Evolutionary conservation across 257 asterid species (phyloP).

Genomic region (Orobanche coerulescens): DNA sequence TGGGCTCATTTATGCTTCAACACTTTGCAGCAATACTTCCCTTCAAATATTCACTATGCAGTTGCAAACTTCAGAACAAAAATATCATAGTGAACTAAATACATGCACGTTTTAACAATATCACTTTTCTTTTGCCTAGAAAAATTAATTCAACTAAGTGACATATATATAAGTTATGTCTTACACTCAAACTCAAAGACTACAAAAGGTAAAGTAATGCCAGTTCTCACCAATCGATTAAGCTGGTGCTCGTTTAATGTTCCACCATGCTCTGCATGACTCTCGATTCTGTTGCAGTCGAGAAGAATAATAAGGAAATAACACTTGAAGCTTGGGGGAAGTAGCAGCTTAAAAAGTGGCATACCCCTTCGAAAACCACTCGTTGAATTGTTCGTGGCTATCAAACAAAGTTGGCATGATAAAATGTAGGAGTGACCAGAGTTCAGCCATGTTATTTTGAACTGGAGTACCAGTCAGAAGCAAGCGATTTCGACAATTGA

Average conservation of each 20-base stretch:
- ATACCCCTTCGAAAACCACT: conserved; percentile 99
- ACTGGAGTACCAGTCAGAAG: conserved; percentile 98
- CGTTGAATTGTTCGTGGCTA: conserved; percentile 95
- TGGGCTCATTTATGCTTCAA: neutral
- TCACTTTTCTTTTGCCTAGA: neutral
- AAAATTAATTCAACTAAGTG: neutral
- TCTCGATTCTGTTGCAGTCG: conserved; percentile 65
- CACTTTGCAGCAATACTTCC: neutral
- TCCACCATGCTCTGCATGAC: conserved; percentile 99
- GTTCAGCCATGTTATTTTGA: conserved; percentile 98
- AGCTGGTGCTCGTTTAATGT: conserved; percentile 96
- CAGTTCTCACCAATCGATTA: conserved; percentile 77
- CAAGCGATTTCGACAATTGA: conserved; percentile 94
- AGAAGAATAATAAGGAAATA: conserved; percentile 28
- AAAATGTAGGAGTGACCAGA: conserved; percentile 96
- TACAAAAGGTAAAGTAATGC: conserved; percentile 10
- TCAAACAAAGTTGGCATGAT: conserved; percentile 97
- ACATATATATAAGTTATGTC: neutral
- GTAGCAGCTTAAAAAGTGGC: conserved; percentile 18
- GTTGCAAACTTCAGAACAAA: conserved; percentile 3
- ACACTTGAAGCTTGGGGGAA: conserved; percentile 8
- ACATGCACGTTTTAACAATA: neutral
- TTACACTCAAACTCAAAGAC: neutral
- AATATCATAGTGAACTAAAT: neutral
- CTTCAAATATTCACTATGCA: too few species aligned